Evolutionary conservation across 305 asterid species (phyloP), one percentile per base, ranked within the genome.

Genomic region (Rubia occidens): DNA sequence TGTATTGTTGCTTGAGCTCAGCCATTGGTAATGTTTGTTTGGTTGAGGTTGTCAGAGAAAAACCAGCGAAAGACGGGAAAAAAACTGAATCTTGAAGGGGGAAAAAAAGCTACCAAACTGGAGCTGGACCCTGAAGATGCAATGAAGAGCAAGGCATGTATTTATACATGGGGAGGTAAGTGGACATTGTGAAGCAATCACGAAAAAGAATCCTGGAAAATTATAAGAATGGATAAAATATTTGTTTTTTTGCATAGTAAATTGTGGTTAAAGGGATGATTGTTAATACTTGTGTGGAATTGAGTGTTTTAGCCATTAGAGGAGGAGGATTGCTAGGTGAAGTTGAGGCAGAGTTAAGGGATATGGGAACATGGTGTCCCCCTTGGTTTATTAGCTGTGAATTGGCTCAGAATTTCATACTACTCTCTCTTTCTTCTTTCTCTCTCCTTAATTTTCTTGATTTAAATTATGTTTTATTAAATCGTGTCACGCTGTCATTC

Each of bases 61-160:
- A 62, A 62, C 67, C 26, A 61, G 65, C 40, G 65, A 76, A 39
- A 43, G 54, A 66, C 24, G 9, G 64, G 3, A 24, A 35, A 43
- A 35, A 37, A 51, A 29, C 18, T 59, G 8, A 59, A 69, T 32
- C 37, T 32, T 32, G 37, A 32, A 29, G 24, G 21, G 81, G 54
- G 80, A 80, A 89, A 90, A 89, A 87, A 86, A 86, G 88, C 93
- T 81, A 91, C 69, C 85, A 67, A 75, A 43, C 47, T 78, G 85
- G 89, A 90, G 97, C 94, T 86, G 75, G 87, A 90, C 86, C 89
- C 89, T 84, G 89, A 79, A 77, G 63, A 49, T 37, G 61, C 42
- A 68, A 74, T 58, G 1, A 39, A 21, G 44, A 35, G 44, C 75
- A 74, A 80, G 70, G 55, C 63, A 45, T 20, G 56, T 79, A 88